phyloP scores from a whole-genome alignment of 352 stramenopile genomes.

The Phytophthora pisi region DNA sequence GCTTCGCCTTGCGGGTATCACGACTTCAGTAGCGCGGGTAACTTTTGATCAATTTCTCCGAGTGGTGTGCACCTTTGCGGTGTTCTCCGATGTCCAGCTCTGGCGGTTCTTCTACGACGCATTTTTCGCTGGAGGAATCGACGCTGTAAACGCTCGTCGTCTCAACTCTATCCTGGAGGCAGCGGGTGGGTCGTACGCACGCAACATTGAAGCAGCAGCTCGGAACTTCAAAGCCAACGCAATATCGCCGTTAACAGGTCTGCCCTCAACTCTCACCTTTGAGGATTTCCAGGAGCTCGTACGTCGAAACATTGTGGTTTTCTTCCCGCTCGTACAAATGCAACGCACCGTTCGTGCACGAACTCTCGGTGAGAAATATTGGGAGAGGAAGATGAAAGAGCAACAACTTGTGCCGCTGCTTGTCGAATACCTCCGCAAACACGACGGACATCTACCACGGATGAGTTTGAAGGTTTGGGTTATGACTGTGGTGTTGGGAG shows the following conservation, averaged over 20 bases:
- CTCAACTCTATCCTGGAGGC: slow-evolving; percentile 51
- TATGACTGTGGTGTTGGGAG: slow-evolving; percentile 33
- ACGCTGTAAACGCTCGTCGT: slow-evolving; percentile 38
- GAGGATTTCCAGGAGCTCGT: slow-evolving; percentile 61
- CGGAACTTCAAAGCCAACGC: slow-evolving; percentile 39
- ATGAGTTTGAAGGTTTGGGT: slow-evolving; percentile 46
- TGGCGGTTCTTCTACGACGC: slow-evolving; percentile 68
- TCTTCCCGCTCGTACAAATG: slow-evolving; percentile 59
- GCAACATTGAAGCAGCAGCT: slow-evolving; percentile 55
- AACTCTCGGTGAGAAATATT: slow-evolving; percentile 56
- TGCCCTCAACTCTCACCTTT: slow-evolving; percentile 40
- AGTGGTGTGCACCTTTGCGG: slow-evolving; percentile 54
- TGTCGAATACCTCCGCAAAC: slow-evolving; percentile 45
- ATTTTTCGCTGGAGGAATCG: slow-evolving; percentile 41
- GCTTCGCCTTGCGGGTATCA: slow-evolving; percentile 41
- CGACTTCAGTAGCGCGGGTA: slow-evolving; percentile 31
- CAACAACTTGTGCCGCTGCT: slow-evolving; percentile 42
- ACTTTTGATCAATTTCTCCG: slow-evolving; percentile 65
- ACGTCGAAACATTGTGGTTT: slow-evolving; percentile 49
- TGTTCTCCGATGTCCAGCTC: slow-evolving; percentile 51
- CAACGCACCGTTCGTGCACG: slow-evolving; percentile 47
- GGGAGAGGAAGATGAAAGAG: slow-evolving; percentile 51
- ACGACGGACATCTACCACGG: slow-evolving; percentile 44
- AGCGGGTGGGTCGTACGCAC: slow-evolving; percentile 44
- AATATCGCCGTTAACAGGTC: slow-evolving; percentile 25